A percentile compares a stretch with the other conserved stretches of the same genome.
These are phyloP conservation scores for Tolypocladium ophioglossoides DNA, from an alignment of 2,329 filamentous ascomycete species.

Conservation along the genomic window DNA sequence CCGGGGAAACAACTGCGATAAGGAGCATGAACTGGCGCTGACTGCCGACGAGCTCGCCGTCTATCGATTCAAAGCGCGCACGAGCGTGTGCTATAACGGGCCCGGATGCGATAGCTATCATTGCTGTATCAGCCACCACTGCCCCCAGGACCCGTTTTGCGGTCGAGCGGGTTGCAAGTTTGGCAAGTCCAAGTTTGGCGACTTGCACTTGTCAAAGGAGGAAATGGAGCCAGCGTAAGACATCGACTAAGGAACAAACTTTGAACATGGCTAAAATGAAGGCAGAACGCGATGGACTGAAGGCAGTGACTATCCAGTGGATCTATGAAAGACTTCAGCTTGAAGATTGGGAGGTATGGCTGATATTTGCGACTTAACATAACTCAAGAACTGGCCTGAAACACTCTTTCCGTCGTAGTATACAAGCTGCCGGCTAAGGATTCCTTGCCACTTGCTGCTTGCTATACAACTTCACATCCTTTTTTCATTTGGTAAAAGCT, in stretches of 20 bases:
- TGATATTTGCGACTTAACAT: no score
- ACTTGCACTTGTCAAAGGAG: neutral
- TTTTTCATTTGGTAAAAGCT: no score
- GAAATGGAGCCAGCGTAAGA: neutral
- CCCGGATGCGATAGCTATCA: neutral
- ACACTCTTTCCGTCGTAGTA: no score
- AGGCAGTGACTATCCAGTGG: neutral
- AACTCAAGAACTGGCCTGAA: no score
- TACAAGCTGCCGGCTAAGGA: no score
- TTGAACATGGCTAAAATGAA: neutral
- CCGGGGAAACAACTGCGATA: neutral
- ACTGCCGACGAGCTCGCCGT: neutral
- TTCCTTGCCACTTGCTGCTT: no score
- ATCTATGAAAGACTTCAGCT: neutral
- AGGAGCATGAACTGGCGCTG: neutral
- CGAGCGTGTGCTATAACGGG: neutral
- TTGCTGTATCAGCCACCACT: neutral
- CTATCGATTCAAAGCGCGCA: neutral
- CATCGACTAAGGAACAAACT: neutral
- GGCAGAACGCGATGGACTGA: neutral
- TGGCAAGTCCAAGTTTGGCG: neutral
- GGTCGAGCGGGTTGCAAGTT: neutral
- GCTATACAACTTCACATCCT: no score
- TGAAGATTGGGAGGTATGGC: no score
- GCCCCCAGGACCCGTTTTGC: neutral